phyloP scores from a whole-genome alignment of 768 basidiomycete species.

The Tulasnella sp. region DNA sequence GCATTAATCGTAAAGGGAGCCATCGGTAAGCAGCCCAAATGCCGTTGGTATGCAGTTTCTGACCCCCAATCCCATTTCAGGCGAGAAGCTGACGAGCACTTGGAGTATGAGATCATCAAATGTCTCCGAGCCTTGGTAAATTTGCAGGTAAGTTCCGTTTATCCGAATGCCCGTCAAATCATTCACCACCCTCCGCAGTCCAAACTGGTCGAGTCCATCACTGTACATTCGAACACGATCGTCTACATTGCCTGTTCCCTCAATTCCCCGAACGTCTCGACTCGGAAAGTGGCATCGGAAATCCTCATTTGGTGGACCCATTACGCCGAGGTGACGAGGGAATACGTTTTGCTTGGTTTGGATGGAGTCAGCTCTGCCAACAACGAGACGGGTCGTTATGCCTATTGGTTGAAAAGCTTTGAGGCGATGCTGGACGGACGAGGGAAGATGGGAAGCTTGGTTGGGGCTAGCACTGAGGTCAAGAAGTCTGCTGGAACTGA shows the following conservation, averaged over 20 bases:
- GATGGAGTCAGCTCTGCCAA: conserved; percentile 60
- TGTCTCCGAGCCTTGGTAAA: conserved; percentile 78
- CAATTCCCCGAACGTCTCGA: conserved; percentile 65
- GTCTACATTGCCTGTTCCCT: conserved; percentile 71
- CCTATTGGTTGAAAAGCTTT: conserved; percentile 81
- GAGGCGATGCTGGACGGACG: conserved; percentile 65
- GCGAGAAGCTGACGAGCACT: conserved; percentile 46
- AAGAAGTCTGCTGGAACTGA: conserved; percentile 52
- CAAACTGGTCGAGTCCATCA: neutral
- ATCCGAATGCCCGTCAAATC: neutral
- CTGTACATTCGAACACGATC: conserved; percentile 54
- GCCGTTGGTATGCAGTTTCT: neutral
- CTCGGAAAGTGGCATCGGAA: conserved; percentile 68
- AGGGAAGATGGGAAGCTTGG: conserved; percentile 89
- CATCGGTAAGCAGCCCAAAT: conserved; percentile 37
- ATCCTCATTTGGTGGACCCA: conserved; percentile 62
- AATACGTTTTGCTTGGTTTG: conserved; percentile 61
- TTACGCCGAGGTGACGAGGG: conserved; percentile 47
- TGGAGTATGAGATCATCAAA: conserved; percentile 84
- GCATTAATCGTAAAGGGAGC: conserved; percentile 56
- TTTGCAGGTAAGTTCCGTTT: conserved; percentile 33
- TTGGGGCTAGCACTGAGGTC: conserved; percentile 89
- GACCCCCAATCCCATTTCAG: conserved; percentile 26
- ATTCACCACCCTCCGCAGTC: conserved; percentile 5
- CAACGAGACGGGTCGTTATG: conserved; percentile 45